A percentile compares a stretch with the other conserved stretches of the same genome.
Conservation (phyloP, 2,329 filamentous ascomycete genomes). For the Claviceps sp. region DNA sequence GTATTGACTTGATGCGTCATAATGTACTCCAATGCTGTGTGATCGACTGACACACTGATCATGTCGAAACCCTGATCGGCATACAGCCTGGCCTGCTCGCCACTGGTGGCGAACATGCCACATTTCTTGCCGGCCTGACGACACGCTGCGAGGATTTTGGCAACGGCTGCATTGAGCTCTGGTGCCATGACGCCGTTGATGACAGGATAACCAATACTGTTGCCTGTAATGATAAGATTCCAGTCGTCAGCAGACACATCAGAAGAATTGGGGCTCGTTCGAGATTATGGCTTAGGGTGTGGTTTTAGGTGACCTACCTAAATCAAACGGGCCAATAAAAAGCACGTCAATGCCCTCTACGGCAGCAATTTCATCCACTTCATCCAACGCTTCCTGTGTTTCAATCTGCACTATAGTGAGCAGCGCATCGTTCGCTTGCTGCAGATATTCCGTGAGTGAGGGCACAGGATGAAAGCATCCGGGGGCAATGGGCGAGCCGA, state of each 20-base stretch:
- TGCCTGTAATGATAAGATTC: slow-evolving; percentile 22
- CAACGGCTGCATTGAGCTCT: slow-evolving; percentile 46
- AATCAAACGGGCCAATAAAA: slow-evolving; percentile 54
- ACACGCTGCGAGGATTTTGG: slow-evolving; percentile 42
- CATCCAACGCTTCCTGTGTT: slow-evolving; percentile 46
- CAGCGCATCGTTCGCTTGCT: slow-evolving; percentile 36
- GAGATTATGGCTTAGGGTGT: background rate
- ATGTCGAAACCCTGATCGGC: slow-evolving; percentile 47
- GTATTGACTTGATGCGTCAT: slow-evolving; percentile 33
- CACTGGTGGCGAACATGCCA: slow-evolving; percentile 44
- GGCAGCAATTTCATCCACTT: slow-evolving; percentile 47
- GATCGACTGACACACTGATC: slow-evolving; percentile 45
- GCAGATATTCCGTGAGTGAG: slow-evolving; percentile 33
- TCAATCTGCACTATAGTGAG: slow-evolving; percentile 57
- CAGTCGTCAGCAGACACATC: background rate
- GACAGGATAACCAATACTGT: slow-evolving; percentile 49
- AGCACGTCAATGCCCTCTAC: slow-evolving; percentile 48
- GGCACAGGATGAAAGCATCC: slow-evolving; percentile 30
- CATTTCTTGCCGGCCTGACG: slow-evolving; percentile 51
- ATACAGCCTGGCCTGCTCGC: slow-evolving; percentile 41
- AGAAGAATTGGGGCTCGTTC: background rate
- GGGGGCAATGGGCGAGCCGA: slow-evolving; percentile 33
- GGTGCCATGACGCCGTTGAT: slow-evolving; percentile 44
- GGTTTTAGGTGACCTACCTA: slow-evolving; percentile 25
- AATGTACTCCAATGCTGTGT: slow-evolving; percentile 32